Conservation (phyloP, 2,329 filamentous ascomycete genomes). For the Calonectria honghensis region DNA sequence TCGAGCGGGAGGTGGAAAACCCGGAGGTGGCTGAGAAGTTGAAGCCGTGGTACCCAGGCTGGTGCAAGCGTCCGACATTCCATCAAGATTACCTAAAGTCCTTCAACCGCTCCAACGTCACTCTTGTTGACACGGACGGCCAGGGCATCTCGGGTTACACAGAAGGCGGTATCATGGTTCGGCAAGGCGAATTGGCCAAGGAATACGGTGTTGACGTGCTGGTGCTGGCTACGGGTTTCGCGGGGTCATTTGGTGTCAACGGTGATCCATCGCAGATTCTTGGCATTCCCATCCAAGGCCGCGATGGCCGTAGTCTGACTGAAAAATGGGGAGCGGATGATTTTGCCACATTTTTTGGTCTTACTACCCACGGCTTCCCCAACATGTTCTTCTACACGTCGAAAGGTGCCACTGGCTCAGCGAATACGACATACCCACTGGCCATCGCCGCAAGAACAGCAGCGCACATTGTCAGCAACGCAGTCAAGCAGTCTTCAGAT, state of each 20-base stretch:
- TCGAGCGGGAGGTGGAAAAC: neutral
- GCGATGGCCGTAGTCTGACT: neutral
- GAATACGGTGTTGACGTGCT: slow-evolving; percentile 1
- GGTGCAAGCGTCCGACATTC: slow-evolving; percentile 4
- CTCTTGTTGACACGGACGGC: slow-evolving; percentile 5
- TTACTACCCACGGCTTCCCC: neutral
- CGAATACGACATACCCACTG: neutral
- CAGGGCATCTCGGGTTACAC: neutral
- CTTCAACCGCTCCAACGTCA: neutral
- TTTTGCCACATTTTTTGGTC: neutral
- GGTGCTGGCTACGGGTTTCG: neutral
- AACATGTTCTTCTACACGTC: neutral
- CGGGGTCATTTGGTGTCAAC: neutral
- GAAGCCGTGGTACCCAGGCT: slow-evolving; percentile 6
- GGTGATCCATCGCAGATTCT: neutral
- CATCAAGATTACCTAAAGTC: neutral
- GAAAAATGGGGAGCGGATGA: neutral
- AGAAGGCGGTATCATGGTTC: neutral
- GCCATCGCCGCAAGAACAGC: neutral
- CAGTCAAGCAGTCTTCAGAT: neutral
- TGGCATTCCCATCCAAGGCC: neutral
- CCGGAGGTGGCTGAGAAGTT: slow-evolving; percentile 5
- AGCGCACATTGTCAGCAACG: slow-evolving; percentile 4
- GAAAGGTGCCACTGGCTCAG: slow-evolving; percentile 1
- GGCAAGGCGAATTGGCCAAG: neutral